phyloP scores from a whole-genome alignment of 345 rosid genomes.

The Nephelium lappaceum region DNA sequence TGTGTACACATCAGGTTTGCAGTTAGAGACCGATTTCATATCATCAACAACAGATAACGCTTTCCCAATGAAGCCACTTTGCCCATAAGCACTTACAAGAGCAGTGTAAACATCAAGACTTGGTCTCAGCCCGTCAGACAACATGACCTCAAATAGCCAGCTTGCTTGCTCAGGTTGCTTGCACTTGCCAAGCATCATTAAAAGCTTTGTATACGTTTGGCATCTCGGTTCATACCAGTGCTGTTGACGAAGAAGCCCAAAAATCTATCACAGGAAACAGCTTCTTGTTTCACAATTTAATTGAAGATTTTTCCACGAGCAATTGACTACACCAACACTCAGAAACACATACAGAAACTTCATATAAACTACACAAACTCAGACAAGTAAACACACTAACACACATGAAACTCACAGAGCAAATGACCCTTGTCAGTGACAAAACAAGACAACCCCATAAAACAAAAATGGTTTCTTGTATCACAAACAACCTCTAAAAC shows the following conservation, averaged over 20 bases:
- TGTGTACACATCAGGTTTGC: slow-evolving; percentile 78
- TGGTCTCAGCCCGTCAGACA: slow-evolving; percentile 68
- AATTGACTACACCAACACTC: neutral
- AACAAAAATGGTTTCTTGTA: neutral
- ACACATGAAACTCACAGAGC: neutral
- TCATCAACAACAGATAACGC: slow-evolving; percentile 61
- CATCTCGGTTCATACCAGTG: slow-evolving; percentile 81
- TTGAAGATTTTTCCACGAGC: neutral
- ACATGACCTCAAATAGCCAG: slow-evolving; percentile 67
- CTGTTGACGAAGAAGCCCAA: slow-evolving; percentile 74
- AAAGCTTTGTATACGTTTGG: slow-evolving; percentile 60
- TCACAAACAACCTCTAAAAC: neutral
- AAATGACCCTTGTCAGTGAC: neutral
- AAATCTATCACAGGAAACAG: slow-evolving; percentile 44
- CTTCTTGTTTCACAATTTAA: slow-evolving; percentile 4
- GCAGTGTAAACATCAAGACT: slow-evolving; percentile 81
- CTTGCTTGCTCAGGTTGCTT: slow-evolving; percentile 67
- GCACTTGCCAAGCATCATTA: slow-evolving; percentile 83
- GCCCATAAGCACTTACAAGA: slow-evolving; percentile 68
- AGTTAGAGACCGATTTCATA: slow-evolving; percentile 71
- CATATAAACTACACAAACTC: neutral
- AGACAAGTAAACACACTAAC: neutral
- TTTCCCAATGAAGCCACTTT: slow-evolving; percentile 51
- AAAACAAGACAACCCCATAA: neutral
- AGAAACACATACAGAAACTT: neutral